Conservation (phyloP, 108 stramenopile genomes). For the Fragilaria crotonensis region DNA sequence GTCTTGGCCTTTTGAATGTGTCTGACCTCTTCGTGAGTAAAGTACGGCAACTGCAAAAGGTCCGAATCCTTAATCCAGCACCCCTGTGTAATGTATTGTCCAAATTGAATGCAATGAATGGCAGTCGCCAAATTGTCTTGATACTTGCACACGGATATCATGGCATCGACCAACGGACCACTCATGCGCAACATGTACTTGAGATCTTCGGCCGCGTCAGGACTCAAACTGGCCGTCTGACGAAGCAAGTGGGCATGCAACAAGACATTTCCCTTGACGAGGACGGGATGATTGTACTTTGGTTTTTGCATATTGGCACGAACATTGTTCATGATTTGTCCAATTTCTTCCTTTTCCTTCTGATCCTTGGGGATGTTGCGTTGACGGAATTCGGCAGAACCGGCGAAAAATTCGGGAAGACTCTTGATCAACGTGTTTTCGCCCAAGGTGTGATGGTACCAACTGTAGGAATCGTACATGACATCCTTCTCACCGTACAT, state of each 20-base stretch:
- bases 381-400: constrained; percentile 82
- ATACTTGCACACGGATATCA: constrained; percentile 91
- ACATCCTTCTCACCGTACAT: constrained; percentile 97
- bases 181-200: constrained; percentile 78
- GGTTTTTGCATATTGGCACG: constrained; percentile 85
- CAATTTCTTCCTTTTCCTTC: constrained; percentile 60
- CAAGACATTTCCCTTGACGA: constrained; percentile 92
- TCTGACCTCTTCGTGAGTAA: constrained; percentile 71
- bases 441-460: constrained; percentile 86
- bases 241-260: constrained; percentile 86
- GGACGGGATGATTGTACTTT: constrained; percentile 76
- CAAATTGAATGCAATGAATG: constrained; percentile 83
- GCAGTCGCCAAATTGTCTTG: constrained; percentile 83
- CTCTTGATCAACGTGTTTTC: constrained; percentile 67
- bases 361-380: constrained; percentile 65
- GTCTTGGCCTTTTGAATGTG: constrained; percentile 61
- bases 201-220: constrained; percentile 55
- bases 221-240: constrained; percentile 37
- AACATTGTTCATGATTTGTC: constrained; percentile 39
- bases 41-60: constrained; percentile 88
- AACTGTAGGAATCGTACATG: constrained; percentile 96
- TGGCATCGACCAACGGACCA: constrained; percentile 87
- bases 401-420: constrained; percentile 81
- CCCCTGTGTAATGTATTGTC: constrained; percentile 89
- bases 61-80: constrained; percentile 85